Evolutionary conservation across 108 stramenopile genomes (phyloP), one percentile per base, ranked within the genome.

Genomic region (Nitzschia putrida): DNA sequence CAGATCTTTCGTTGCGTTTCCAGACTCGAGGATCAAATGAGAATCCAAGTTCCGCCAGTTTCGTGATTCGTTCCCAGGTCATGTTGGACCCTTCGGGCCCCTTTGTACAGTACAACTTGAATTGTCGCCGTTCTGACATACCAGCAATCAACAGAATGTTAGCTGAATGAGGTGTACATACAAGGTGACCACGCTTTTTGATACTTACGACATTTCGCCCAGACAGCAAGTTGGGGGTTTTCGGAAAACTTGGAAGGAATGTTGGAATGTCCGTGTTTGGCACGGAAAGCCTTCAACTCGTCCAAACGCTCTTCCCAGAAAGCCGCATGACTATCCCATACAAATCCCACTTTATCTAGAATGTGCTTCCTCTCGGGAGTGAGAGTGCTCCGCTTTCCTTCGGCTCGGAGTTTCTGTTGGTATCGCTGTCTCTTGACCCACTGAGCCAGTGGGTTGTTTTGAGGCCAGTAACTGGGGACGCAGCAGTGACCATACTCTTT

Each of bases 1-100:
- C 47, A 18, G 47, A 49, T 5, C 47, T 16, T 16, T 49, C 47
- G 18, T 49, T 49, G 14, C 47, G 47, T 38, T 59, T 59, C 58
- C 58, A 59, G 37, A 59, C 7, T 20, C 73, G 14, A n/a, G 66
- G 68, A 39, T 73, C 41, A 67, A 82, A 88, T 26, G 60, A 57
- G 70, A 88, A 88, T 11, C 77, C 85, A 39, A 84, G 20, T 16
- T 64, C 53, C 26, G 84, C 59, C 8, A 88, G 76, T 38, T 82
- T 57, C 0, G 69, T 57, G 16, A 86, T 77, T 25, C 88, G 78
- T 22, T 63, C 66, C 45, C 47, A 64, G 8, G 85, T 78, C 57
- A 88, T 76, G 54, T 84, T 81, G 7, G 72, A 78, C 9, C 69
- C 56, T 2, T 5, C 8, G n/a, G 77, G 76, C 9, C 88, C 88